phyloP scores from a whole-genome alignment of 169 alveolate genomes.

The Eimeria acervulina region DNA sequence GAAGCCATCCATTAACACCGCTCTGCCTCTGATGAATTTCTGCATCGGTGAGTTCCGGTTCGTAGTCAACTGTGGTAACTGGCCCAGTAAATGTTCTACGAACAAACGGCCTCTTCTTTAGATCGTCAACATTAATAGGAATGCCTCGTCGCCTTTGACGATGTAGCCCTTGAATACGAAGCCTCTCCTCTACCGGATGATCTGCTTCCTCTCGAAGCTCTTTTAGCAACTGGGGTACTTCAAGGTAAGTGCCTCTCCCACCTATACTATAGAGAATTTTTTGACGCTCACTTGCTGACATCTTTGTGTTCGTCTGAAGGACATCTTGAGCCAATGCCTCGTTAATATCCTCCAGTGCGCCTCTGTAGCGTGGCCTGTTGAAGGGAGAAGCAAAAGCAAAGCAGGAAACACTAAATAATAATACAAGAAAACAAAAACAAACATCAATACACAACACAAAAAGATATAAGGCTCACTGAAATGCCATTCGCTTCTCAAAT shows the following conservation, averaged over 20 bases:
- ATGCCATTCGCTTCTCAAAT: conserved; percentile 8
- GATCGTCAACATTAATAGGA: background rate
- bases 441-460: background rate
- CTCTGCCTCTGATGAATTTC: conserved; percentile 31
- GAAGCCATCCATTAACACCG: conserved; percentile 21
- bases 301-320: conserved; percentile 4
- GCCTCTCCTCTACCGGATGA: conserved; percentile 32
- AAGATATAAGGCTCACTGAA: background rate
- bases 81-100: background rate
- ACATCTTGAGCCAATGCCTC: background rate
- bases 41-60: background rate
- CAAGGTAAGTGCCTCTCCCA: background rate
- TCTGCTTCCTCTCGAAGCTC: conserved; percentile 20
- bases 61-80: background rate
- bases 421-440: background rate
- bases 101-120: background rate
- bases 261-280: background rate
- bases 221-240: background rate
- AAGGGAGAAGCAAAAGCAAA: too few species aligned
- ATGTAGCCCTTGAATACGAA: background rate
- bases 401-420: background rate
- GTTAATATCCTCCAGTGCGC: conserved; percentile 11
- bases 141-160: background rate
- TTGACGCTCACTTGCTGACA: conserved; percentile 29
- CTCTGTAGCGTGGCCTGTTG: background rate